Percentiles rank a stretch among this genome's conserved stretches.
Evolutionary conservation across 2,329 filamentous ascomycete genomes (phyloP).

Genomic region (Rachicladosporium sp.): DNA sequence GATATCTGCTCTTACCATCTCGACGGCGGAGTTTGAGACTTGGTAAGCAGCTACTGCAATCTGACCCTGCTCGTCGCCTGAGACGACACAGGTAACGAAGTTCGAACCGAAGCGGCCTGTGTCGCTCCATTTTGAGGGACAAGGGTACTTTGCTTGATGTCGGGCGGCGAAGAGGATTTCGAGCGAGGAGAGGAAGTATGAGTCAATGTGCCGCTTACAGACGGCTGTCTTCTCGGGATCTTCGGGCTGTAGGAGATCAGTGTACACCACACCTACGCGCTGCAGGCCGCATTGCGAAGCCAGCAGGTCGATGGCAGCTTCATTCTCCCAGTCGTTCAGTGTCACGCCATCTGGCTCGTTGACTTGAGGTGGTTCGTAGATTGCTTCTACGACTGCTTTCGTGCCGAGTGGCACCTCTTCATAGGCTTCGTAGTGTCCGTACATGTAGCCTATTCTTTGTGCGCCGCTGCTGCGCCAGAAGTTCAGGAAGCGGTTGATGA

Average conservation of each 20-base stretch:
- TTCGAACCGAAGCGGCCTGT: constrained; percentile 88
- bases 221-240: constrained; percentile 71
- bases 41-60: constrained; percentile 89
- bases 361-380: constrained; percentile 89
- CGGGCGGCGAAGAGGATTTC: constrained; percentile 84
- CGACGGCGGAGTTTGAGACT: constrained; percentile 85
- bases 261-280: constrained; percentile 87
- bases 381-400: constrained; percentile 91
- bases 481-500: constrained; percentile 83
- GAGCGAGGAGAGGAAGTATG: constrained; percentile 83
- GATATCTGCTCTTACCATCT: constrained; percentile 93
- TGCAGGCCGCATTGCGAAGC: constrained; percentile 75
- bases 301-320: constrained; percentile 67
- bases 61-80: constrained; percentile 78
- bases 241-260: constrained; percentile 62
- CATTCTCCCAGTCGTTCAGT: constrained; percentile 71
- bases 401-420: constrained; percentile 83
- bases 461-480: constrained; percentile 78
- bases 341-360: constrained; percentile 83
- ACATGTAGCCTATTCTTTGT: constrained; percentile 81
- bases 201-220: constrained; percentile 92
- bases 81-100: constrained; percentile 91
- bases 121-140: constrained; percentile 92
- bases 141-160: constrained; percentile 77
- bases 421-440: constrained; percentile 84